Evolutionary conservation across 331 rosid species (phyloP), one percentile per base, ranked within the genome.

Genomic region (Pyrus hybrid): DNA sequence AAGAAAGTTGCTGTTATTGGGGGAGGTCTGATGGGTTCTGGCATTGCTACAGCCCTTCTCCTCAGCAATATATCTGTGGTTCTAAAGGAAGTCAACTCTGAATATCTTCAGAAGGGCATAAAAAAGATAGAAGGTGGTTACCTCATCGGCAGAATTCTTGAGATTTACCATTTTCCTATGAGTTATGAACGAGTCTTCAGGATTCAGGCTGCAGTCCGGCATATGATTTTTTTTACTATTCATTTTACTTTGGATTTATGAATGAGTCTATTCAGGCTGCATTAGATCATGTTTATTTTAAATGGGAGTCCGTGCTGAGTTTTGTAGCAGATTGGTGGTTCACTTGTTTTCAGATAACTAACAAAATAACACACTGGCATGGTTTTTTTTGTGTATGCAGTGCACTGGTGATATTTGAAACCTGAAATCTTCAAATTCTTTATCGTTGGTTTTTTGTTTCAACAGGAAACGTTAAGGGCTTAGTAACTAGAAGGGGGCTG

Each of bases 1-100:
- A 89, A 85, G 90, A 92, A 95, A 79, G 93, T 85, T 76, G 99
- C 97, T 71, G 84, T 95, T 77, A 83, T 92, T 67, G 99, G 99
- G 56, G 99, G 99, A 85, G 99, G 99, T 88, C 79, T 95, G 73
- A 95, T 95, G 99, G 99, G 99, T 81, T 92, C 99, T 74, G 99
- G 99, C 84, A 95, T 92, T 76, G 96, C 97, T 69, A 92, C 99
- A 9, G 90, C 97, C 72, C 92, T 92, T 76, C 37, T 92, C 74
- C 57, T 95, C 37, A 76, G 94, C 87, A 95, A 89, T 81, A 82
- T 89, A 76, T 81, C 20, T 68, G 97, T 95, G 79, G 76, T 92
- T 63, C 97, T 92, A 66, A 95, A 90, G 91, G 99, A 95, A 84
- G 82, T 95, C 82, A 95, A 85, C 77, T 78, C 85, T 63, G 97